Conservation (phyloP, 1,284 basidiomycete genomes). For the Coriolopsis trogii region DNA sequence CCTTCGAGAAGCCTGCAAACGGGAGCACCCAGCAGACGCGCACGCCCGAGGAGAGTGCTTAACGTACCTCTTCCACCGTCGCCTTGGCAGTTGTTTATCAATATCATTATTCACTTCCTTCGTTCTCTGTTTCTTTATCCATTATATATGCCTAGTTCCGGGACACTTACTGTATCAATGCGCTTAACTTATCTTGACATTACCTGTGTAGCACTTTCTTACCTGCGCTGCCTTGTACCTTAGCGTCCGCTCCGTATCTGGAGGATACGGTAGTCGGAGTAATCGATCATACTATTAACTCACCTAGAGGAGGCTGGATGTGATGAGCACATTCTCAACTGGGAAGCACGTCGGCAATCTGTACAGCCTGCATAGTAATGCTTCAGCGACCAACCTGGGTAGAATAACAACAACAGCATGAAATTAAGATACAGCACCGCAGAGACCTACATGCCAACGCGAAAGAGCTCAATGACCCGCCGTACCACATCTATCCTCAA, state of each 20-base stretch:
- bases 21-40: neutral
- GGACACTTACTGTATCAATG: conserved; percentile 1
- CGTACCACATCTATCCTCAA: conserved; percentile 75
- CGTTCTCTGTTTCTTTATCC: neutral
- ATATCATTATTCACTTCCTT: neutral
- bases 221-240: no score
- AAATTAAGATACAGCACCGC: no score
- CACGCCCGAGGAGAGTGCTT: neutral
- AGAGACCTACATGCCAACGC: neutral
- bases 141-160: neutral
- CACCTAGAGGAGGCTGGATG: neutral
- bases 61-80: neutral
- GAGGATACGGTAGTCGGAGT: no score
- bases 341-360: neutral
- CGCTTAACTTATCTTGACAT: neutral
- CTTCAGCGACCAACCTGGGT: neutral
- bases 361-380: neutral
- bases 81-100: neutral
- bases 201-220: neutral
- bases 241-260: no score
- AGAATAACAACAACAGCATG: neutral
- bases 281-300: no score
- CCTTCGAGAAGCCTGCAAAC: conserved; percentile 13
- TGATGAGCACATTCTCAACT: neutral
- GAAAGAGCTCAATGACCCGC: conserved; percentile 3